phyloP scores from a whole-genome alignment of 805 yeast genomes.

The Clavispora asparagi region DNA sequence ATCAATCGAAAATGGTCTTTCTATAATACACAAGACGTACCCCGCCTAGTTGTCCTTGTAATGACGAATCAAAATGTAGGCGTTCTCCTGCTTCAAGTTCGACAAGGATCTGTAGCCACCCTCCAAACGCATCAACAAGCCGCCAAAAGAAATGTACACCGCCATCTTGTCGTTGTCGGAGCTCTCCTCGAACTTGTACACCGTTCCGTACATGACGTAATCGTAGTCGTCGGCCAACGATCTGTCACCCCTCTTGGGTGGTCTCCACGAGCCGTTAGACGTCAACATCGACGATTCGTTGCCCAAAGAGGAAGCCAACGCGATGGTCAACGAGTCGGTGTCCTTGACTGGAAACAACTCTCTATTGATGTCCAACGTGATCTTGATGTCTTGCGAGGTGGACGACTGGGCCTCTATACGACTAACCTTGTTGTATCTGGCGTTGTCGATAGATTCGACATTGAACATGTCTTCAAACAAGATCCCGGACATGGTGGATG shows the following conservation, averaged over 20 bases:
- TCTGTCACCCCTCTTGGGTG: slow-evolving; percentile 77
- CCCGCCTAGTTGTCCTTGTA: slow-evolving; percentile 31
- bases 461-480: slow-evolving; percentile 91
- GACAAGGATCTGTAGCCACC: slow-evolving; percentile 91
- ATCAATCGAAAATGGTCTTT: neutral
- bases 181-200: slow-evolving; percentile 92
- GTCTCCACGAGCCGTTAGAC: slow-evolving; percentile 69
- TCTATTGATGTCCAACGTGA: slow-evolving; percentile 84
- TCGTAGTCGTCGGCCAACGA: slow-evolving; percentile 95
- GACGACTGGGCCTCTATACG: slow-evolving; percentile 87
- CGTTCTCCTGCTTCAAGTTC: slow-evolving; percentile 86
- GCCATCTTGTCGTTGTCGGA: slow-evolving; percentile 62
- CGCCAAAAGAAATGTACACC: slow-evolving; percentile 94
- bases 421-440: slow-evolving; percentile 86
- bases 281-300: slow-evolving; percentile 41
- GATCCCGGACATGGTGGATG: slow-evolving; percentile 44
- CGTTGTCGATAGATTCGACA: slow-evolving; percentile 77
- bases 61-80: slow-evolving; percentile 84
- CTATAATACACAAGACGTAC: slow-evolving; percentile 8
- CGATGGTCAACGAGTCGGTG: slow-evolving; percentile 76
- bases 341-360: slow-evolving; percentile 83
- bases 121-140: slow-evolving; percentile 86
- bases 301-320: slow-evolving; percentile 73
- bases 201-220: slow-evolving; percentile 97
- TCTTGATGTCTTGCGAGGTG: slow-evolving; percentile 70